phyloP scores from a whole-genome alignment of 78 protist genomes.

The Dictyostelium purpureum region DNA sequence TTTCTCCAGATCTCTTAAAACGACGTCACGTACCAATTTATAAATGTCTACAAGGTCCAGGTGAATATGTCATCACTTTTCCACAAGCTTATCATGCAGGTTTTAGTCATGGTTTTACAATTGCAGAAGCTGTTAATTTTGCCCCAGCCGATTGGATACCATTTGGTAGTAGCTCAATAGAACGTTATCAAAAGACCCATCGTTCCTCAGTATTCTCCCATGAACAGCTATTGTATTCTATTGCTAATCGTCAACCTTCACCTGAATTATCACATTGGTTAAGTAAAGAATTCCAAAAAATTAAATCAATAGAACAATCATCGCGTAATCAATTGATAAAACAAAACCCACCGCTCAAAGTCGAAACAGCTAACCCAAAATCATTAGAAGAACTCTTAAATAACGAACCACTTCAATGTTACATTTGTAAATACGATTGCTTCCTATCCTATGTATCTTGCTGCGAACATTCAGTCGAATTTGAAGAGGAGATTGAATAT shows the following conservation, averaged over 20 bases:
- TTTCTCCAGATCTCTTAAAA: slow-evolving; percentile 69
- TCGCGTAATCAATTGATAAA: not conserved
- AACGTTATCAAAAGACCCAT: slow-evolving; percentile 43
- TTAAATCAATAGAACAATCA: not conserved
- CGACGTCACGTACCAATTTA: slow-evolving; percentile 65
- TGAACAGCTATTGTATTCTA: slow-evolving; percentile 59
- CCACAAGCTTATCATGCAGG: slow-evolving; percentile 96
- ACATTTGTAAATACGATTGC: slow-evolving; percentile 69
- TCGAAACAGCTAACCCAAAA: not conserved
- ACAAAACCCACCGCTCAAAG: not conserved
- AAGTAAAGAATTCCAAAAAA: slow-evolving; percentile 13
- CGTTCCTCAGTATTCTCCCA: slow-evolving; percentile 63
- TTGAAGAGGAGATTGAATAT: not conserved
- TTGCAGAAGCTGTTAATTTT: slow-evolving; percentile 95
- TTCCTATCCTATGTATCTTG: slow-evolving; percentile 47
- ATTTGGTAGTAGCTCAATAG: slow-evolving; percentile 56
- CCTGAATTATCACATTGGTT: not conserved
- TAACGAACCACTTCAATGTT: slow-evolving; percentile 54
- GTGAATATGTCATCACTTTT: slow-evolving; percentile 93
- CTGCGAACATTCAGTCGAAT: not conserved
- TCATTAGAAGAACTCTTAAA: not conserved
- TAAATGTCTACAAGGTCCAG: slow-evolving; percentile 84
- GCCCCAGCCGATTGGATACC: slow-evolving; percentile 89
- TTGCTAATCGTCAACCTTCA: slow-evolving; percentile 16
- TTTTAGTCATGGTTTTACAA: slow-evolving; percentile 89